A percentile compares a stretch with the other conserved stretches of the same genome.
These are phyloP conservation scores for Dendrobium officinale DNA, from an alignment of 106 monocot genomes.

Conservation along the genomic window DNA sequence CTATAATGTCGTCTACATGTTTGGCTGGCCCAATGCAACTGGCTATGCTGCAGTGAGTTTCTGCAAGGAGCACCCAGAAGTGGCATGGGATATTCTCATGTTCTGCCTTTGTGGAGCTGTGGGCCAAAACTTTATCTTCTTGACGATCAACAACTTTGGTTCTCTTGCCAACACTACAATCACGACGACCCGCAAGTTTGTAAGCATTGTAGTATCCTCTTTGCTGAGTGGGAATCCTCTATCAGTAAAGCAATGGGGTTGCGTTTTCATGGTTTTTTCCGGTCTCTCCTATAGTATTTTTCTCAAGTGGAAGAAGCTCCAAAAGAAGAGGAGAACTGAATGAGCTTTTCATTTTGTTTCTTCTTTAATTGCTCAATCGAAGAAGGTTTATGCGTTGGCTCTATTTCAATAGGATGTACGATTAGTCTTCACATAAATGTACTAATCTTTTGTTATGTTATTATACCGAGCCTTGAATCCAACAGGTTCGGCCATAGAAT, in stretches of 20 bases:
- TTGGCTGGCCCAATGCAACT: slow-evolving; percentile 62
- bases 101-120: slow-evolving; percentile 91
- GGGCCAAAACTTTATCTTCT: slow-evolving; percentile 92
- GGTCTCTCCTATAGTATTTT: slow-evolving; percentile 81
- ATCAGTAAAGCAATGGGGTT: slow-evolving; percentile 73
- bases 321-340: slow-evolving; percentile 25
- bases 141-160: slow-evolving; percentile 75
- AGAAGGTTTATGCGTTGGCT: background rate
- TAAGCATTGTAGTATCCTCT: slow-evolving; percentile 92
- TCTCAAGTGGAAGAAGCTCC: slow-evolving; percentile 69
- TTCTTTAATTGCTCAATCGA: background rate
- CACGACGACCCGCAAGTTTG: slow-evolving; percentile 90
- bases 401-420: too few relatives aligned
- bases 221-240: slow-evolving; percentile 85
- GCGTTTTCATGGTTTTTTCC: slow-evolving; percentile 85
- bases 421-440: background rate
- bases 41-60: slow-evolving; percentile 72
- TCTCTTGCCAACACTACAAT: slow-evolving; percentile 95
- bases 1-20: slow-evolving; percentile 75
- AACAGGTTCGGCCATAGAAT: too few relatives aligned
- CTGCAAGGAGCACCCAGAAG: slow-evolving; percentile 80
- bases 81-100: slow-evolving; percentile 88
- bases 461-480: background rate
- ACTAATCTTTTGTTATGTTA: background rate
- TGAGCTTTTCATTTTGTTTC: background rate